Evolutionary conservation across 1,284 basidiomycete species (phyloP), one percentile per base, ranked within the genome.

Genomic region (Cystobasidium sp.): DNA sequence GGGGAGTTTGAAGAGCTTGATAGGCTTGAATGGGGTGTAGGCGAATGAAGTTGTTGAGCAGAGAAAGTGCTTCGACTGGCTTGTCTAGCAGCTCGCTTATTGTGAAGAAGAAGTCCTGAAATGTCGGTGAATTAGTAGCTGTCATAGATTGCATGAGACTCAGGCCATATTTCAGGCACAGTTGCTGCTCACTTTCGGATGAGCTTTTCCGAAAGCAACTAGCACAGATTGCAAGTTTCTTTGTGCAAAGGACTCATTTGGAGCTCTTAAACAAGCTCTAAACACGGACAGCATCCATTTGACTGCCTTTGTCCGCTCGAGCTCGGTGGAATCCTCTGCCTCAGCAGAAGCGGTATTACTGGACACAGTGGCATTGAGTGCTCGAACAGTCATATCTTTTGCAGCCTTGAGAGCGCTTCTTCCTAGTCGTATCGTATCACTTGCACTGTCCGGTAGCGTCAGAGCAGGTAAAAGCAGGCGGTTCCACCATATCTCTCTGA

Each of bases 401-500:
- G 69, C 69, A 44, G 69, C 58, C 16, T 71, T 62, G 20, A 61
- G 22, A 63, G 69, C 69, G 4, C 24, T 39, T 41, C 61, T 59
- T 16, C 69, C 46, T 24, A 71, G 31, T 18, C 58, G 58, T 18
- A 71, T 58, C 14, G 46, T 64, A 10, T 71, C 69, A 51, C 69
- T 71, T 3, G 44, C 43, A 20, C 49, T 43, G 37, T 63, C 58
- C 51, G n/a, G 46, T 22, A 61, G 56, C 37, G 49, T 71, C 14
- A 73, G 52, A 18, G 70, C 63, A 47, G 70, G 70, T 52, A 55
- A n/a, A 20, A 73, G 62, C 3, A 73, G 63, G 6, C 63, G 20
- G n/a, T 66, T 66, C 70, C 70, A 73, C 70, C 70, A 73, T 20
- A 51, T 43, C 37, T 73, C 62, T 24, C 44, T 53, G 62, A 73